Conservation (phyloP, 371 early-diverging fungal species). For the Syncephalastrum racemosum region DNA sequence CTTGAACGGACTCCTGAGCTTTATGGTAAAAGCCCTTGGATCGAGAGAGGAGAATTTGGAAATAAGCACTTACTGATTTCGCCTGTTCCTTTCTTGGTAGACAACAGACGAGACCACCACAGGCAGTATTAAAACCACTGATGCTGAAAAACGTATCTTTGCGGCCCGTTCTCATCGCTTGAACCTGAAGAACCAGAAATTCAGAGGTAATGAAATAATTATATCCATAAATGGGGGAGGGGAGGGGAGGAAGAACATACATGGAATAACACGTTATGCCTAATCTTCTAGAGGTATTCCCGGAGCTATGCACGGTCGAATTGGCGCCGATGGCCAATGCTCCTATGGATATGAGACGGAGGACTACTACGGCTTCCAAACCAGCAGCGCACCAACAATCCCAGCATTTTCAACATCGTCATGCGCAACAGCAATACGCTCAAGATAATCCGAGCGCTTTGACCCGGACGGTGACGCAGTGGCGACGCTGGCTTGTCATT, state of each 20-base stretch:
- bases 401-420: constrained; percentile 18
- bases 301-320: constrained; percentile 70
- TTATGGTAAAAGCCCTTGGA: constrained; percentile 72
- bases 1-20: constrained; percentile 89
- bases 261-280: neutral
- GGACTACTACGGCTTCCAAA: constrained; percentile 2
- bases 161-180: constrained; percentile 79
- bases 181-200: constrained; percentile 74
- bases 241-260: neutral
- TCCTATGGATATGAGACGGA: constrained; percentile 20
- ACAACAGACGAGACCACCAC: constrained; percentile 87
- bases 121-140: constrained; percentile 83
- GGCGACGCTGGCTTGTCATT: constrained; percentile 58
- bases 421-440: constrained; percentile 26
- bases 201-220: constrained; percentile 58
- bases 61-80: neutral
- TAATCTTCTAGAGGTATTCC: constrained; percentile 62
- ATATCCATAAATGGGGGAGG: neutral
- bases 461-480: constrained; percentile 41
- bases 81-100: constrained; percentile 18
- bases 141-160: constrained; percentile 72
- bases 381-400: constrained; percentile 9
- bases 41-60: neutral
- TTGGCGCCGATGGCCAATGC: constrained; percentile 45
- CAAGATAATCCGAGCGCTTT: constrained; percentile 26